Conservation (phyloP, 2,329 filamentous ascomycete species). For the Microdochium trichocladiopsis region DNA sequence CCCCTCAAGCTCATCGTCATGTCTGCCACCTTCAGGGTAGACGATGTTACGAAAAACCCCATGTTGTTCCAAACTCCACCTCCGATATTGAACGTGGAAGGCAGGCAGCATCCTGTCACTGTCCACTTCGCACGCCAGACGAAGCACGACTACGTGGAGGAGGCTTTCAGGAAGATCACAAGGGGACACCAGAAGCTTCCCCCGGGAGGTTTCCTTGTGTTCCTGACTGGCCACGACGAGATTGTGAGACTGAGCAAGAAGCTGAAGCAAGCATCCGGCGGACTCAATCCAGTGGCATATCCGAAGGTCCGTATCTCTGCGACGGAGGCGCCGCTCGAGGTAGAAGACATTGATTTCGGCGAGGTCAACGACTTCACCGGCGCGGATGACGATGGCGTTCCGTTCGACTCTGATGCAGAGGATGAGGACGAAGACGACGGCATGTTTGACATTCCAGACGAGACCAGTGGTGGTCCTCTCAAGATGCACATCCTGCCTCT, state of each 20-base stretch:
- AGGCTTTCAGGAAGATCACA: constrained; percentile 80
- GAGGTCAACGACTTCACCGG: constrained; percentile 62
- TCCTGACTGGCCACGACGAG: constrained; percentile 89
- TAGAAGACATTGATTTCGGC: constrained; percentile 82
- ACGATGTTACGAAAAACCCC: constrained; percentile 81
- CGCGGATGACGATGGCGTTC: constrained; percentile 47
- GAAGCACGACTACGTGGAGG: constrained; percentile 80
- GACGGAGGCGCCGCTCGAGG: constrained; percentile 70
- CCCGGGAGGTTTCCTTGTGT: constrained; percentile 85
- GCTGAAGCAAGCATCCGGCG: constrained; percentile 61
- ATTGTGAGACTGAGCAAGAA: constrained; percentile 77
- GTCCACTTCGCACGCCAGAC: constrained; percentile 83
- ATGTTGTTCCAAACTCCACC: constrained; percentile 72
- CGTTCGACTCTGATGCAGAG: constrained; percentile 42
- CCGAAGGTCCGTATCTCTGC: constrained; percentile 70
- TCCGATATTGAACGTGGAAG: constrained; percentile 82
- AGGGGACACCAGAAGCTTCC: constrained; percentile 86
- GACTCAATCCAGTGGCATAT: constrained; percentile 46
- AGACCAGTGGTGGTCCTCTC: constrained; percentile 54
- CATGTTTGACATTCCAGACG: constrained; percentile 62
- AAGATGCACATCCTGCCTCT: constrained; percentile 87
- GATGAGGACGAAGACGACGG: constrained; percentile 56
- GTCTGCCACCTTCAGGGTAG: constrained; percentile 89
- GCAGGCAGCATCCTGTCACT: constrained; percentile 84
- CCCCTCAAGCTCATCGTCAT: constrained; percentile 94